These are phyloP conservation scores for Pyricularia sp. DNA, from an alignment of 2,329 filamentous ascomycete species.

Conservation along the genomic window DNA sequence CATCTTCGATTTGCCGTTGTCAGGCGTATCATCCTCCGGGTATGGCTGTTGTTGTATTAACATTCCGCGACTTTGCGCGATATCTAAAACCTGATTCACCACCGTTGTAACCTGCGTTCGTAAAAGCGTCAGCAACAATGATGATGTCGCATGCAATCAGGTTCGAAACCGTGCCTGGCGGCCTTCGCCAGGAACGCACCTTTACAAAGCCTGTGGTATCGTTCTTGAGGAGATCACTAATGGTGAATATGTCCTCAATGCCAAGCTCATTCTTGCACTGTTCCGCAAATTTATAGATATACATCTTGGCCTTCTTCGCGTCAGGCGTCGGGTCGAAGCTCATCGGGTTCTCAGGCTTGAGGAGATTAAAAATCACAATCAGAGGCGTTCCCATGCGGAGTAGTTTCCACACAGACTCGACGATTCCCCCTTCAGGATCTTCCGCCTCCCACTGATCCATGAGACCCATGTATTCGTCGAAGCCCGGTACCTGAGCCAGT, in stretches of 20 bases:
- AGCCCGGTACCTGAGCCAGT: conserved; percentile 70
- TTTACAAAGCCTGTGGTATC: conserved; percentile 98
- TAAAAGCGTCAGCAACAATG: background rate
- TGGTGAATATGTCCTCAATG: conserved; percentile 79
- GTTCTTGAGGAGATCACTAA: conserved; percentile 81
- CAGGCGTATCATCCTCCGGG: conserved; percentile 37
- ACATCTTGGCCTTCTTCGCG: conserved; percentile 60
- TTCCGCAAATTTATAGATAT: conserved; percentile 85
- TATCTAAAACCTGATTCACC: conserved; percentile 82
- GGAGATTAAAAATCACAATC: conserved; percentile 76
- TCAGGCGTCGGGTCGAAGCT: conserved; percentile 53
- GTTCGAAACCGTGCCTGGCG: background rate
- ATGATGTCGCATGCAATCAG: background rate
- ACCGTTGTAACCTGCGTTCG: conserved; percentile 64
- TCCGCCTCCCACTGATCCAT: conserved; percentile 55
- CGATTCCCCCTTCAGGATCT: conserved; percentile 58
- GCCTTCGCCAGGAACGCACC: conserved; percentile 30
- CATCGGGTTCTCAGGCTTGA: conserved; percentile 57
- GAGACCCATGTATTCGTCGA: conserved; percentile 60
- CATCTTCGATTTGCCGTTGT: conserved; percentile 51
- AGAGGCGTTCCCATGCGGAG: conserved; percentile 75
- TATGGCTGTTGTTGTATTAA: conserved; percentile 50
- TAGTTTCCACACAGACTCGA: conserved; percentile 81
- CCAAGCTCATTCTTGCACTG: conserved; percentile 74
- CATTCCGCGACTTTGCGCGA: conserved; percentile 65